Evolutionary conservation across 495 filamentous ascomycete genomes (phyloP), one percentile per base, ranked within the genome.

Genomic region (Rhizodiscina lignyota): DNA sequence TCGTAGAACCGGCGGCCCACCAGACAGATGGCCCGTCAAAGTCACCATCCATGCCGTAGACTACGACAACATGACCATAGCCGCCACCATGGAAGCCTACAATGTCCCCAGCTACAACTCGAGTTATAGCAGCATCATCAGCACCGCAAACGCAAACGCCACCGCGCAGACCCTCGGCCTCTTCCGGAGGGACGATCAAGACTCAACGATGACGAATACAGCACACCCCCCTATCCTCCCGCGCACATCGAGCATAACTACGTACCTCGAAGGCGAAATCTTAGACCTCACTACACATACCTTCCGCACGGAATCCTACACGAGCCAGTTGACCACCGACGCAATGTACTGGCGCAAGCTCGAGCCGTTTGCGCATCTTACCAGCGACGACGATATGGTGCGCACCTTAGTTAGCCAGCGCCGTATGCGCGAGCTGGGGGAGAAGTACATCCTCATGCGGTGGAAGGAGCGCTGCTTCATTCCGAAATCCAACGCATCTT

Each of bases 391-490:
- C 3, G 63, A 74, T 34, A 62, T 79, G 35, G 66, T 66, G 8
- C 63, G 59, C 43, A 66, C 60, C 16, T 58, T 82, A 12, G 53
- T 79, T 32, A 75, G 67, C 44, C 65, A 54, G 42, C 58, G 59
- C 6, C 73, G 67, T 64, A 50, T 74, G 19, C 58, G 63, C 29
- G 52, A 66, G 46, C 40, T 77, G 42, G 60, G 51, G 27, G 56
- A 64, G 43, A 59, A 72, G 12, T 82, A 72, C 71, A 67, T 83
- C 30, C 55, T 83, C 42, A 82, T 83, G 77, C 61, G 78, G 38
- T 83, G 78, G 78, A 83, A 83, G 56, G 77, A 82, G 53, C 72
- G 74, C 46, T 79, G 77, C 47, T 82, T 82, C 55, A 72, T 82
- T 38, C 73, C 68, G 2, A 30, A 30, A 36, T 43, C 24, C 39